These are phyloP conservation scores for Acarospora socialis DNA, from an alignment of 2,329 filamentous ascomycete genomes.

Conservation along the genomic window DNA sequence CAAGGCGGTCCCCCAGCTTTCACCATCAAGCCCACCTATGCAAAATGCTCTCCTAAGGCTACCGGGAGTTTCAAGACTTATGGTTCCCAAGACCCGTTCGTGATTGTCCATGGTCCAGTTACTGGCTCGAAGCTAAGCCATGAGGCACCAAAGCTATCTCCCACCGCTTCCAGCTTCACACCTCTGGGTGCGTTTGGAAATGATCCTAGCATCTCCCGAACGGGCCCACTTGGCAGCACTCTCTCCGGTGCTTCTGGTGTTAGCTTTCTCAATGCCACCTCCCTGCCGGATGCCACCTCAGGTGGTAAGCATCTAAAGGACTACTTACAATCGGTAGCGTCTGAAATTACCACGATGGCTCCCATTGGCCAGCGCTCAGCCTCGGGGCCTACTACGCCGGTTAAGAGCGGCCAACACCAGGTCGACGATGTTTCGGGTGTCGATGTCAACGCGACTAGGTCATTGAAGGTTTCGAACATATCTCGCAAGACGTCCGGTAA, in stretches of 20 bases:
- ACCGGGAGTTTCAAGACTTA: not conserved
- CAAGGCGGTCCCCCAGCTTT: slow-evolving; percentile 11
- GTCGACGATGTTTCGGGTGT: no score
- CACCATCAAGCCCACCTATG: slow-evolving; percentile 5
- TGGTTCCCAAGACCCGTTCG: slow-evolving; percentile 10
- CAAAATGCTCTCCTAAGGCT: slow-evolving; percentile 3
- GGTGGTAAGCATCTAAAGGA: not conserved
- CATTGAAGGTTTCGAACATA: slow-evolving; percentile 21
- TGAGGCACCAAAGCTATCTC: slow-evolving; percentile 40
- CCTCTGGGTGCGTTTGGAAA: slow-evolving; percentile 28
- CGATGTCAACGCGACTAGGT: slow-evolving; percentile 18
- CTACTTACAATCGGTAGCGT: not conserved
- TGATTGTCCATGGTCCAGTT: slow-evolving; percentile 19
- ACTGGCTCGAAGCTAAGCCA: slow-evolving; percentile 29
- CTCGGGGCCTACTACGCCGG: not conserved
- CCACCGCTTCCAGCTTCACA: slow-evolving; percentile 48
- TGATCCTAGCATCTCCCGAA: no score
- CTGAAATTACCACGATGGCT: not conserved
- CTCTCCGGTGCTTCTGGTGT: no score
- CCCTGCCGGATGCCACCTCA: not conserved
- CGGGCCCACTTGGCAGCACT: no score
- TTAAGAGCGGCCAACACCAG: no score
- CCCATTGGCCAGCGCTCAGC: not conserved
- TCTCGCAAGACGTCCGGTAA: slow-evolving; percentile 18
- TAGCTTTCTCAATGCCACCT: slow-evolving; percentile 1